Evolutionary conservation across 2,329 filamentous ascomycete species (phyloP).

Genomic region (Trichoderma brevicompactum): DNA sequence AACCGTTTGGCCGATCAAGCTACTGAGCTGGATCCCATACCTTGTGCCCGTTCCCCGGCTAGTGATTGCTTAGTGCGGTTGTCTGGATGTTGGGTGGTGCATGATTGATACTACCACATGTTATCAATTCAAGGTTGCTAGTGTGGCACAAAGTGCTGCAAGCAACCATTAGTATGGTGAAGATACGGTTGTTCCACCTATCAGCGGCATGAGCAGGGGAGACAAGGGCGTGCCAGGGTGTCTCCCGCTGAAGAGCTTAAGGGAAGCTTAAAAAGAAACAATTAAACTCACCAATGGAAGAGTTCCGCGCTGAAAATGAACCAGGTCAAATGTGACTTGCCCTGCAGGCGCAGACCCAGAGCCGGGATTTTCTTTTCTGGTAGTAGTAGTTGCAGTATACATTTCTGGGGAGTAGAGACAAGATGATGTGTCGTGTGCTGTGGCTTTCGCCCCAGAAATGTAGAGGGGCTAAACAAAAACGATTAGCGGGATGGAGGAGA

Average conservation of each 20-base stretch:
- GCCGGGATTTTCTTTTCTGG: neutral
- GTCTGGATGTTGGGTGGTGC: neutral
- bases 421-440: neutral
- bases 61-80: neutral
- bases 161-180: neutral
- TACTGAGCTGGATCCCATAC: neutral
- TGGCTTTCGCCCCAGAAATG: neutral
- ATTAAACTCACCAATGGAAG: slow-evolving; percentile 9
- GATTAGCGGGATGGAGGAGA: neutral
- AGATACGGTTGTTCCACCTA: slow-evolving; percentile 15
- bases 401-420: too few relatives aligned
- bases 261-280: slow-evolving; percentile 26
- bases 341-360: neutral
- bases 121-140: neutral
- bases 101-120: neutral
- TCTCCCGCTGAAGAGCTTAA: neutral
- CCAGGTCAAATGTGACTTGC: neutral
- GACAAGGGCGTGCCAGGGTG: neutral
- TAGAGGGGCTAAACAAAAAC: neutral
- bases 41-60: neutral
- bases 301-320: neutral
- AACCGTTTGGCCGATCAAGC: neutral
- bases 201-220: neutral
- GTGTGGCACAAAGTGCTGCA: slow-evolving; percentile 12
- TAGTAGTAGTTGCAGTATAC: too few relatives aligned